Evolutionary conservation across 2,329 filamentous ascomycete species (phyloP), one percentile per base, ranked within the genome.

Genomic region (Penicillium fuscoglaucum): DNA sequence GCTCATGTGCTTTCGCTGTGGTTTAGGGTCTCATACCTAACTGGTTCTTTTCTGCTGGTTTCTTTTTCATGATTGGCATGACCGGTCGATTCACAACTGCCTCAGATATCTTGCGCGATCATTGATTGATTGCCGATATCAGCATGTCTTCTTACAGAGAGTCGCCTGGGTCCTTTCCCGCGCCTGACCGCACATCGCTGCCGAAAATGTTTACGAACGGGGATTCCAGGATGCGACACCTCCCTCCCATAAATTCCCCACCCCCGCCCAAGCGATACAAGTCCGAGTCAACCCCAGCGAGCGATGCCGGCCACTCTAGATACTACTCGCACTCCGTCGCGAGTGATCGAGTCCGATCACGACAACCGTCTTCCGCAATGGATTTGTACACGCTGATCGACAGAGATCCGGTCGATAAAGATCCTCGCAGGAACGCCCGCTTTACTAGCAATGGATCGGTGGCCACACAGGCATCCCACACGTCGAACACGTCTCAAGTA

Each of bases 361-460:
- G 72, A 48, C 70, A 74, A 35, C 71, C 72, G 8, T 74, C 72
- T 10, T 71, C 72, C 8, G 71, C 72, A 1, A 74, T 74, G 72
- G 70, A 74, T 33, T 70, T 74, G 47, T 69, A 74, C 48, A 60
- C 61, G 31, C 68, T 74, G 47, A 72, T 72, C 26, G 71, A 72
- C 45, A 62, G 69, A 60, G 69, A 73, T 52, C 66, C 66, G 8
- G 50, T 58, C 7, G 64, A 68, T 35, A 62, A 61, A 53, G 63
- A 66, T 13, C 55, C 55, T 19, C 59, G 62, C 19, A 56, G 63
- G 47, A 57, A 60, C 39, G 67, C 61, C 12, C 60, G 66, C 28
- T 71, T 68, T 56, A 63, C 65, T n/a, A 70, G 62, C 57, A 71
- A 71, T 68, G 72, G 69, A 17, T 73, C 72, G 50, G 65, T 66